Evolutionary conservation across 1,284 basidiomycete species (phyloP).

Genomic region (Cutaneotrichosporon sp.): DNA sequence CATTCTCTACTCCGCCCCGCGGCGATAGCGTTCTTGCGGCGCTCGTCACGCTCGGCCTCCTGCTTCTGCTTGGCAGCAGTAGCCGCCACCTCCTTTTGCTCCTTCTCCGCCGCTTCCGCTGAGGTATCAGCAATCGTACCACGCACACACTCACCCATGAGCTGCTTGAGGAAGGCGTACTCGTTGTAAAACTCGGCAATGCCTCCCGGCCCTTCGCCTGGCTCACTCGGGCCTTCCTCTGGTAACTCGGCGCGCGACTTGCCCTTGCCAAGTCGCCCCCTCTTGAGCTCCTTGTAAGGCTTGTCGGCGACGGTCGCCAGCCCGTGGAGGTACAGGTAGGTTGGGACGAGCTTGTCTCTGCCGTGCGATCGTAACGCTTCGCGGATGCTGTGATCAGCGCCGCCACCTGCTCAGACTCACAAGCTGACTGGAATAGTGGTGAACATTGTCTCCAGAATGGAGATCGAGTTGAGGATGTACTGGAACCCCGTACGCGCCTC

Average conservation of each 20-base stretch:
- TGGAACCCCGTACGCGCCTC: neutral
- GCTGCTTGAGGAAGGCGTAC: conserved; percentile 5
- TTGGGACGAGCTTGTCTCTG: conserved; percentile 30
- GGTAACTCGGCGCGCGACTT: conserved; percentile 36
- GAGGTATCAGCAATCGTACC: neutral
- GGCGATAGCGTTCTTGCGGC: conserved; percentile 54
- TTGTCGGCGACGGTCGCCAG: conserved; percentile 22
- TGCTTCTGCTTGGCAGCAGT: conserved; percentile 36
- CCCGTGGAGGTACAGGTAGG: conserved; percentile 31
- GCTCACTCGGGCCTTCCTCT: neutral
- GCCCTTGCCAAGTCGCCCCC: conserved; percentile 51
- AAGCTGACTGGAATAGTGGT: conserved; percentile 24
- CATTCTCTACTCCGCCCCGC: conserved; percentile 67
- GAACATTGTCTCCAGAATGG: conserved; percentile 9
- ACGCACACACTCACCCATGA: conserved; percentile 15
- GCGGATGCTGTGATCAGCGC: conserved; percentile 31
- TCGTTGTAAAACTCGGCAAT: conserved; percentile 8
- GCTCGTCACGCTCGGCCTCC: conserved; percentile 24
- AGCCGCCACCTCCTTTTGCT: conserved; percentile 32
- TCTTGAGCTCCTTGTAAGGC: conserved; percentile 36
- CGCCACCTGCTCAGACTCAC: conserved; percentile 14
- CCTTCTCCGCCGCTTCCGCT: conserved; percentile 16
- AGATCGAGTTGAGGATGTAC: neutral
- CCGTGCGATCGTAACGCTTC: conserved; percentile 10
- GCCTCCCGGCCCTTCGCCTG: neutral